Base-by-base conservation (phyloP, 1,284 basidiomycete genomes). In the Vanrija pseudolonga region DNA sequence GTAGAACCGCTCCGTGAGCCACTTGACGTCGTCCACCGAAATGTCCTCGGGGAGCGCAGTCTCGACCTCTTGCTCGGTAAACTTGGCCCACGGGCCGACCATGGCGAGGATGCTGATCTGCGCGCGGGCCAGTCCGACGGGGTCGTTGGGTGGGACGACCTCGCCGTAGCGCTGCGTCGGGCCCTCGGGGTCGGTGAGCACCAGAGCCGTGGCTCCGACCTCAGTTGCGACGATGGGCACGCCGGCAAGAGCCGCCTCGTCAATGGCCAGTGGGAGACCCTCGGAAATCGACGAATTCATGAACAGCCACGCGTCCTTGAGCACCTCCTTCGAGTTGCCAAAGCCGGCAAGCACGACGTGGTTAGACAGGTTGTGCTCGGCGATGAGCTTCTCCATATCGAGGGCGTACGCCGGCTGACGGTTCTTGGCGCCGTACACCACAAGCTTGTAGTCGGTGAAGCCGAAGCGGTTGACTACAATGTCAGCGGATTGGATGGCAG, bases 271-370 rank as follows among this genome's bases (percentile, higher is more conserved):
- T 3, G 53, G 53, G 5, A 56, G 50, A 20, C 55, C 55, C 23
- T 56, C 55, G 2, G 55, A 56, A 40, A 56, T 51, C 23, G 55
- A 56, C 12, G 50, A 52, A 50, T 56, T 56, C 42, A 56, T 51
- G 39, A 56, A 56, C 23, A 56, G 37, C 55, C 55, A 56, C n/a
- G 56, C 56, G 40, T 57, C 56, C 40, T 57, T 46, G 26, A 57
- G 56, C 28, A 53, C 56, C 41, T 46, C 51, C 26, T 40, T 47
- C n/a, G 56, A 44, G 28, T 53, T 57, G 15, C 56, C 56, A 22
- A 57, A 50, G 5, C 56, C 56, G 9, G 48, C 51, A 5, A 57
- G 51, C 22, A 43, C 24, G 38, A 57, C 56, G 24, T 50, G 40
- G 17, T 45, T 28, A 14, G 37, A 36, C 12, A 57, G 51, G 24